Evolutionary conservation across 2,329 filamentous ascomycete species (phyloP), one percentile per base, ranked within the genome.

Genomic region (Lecanicillium sp.): DNA sequence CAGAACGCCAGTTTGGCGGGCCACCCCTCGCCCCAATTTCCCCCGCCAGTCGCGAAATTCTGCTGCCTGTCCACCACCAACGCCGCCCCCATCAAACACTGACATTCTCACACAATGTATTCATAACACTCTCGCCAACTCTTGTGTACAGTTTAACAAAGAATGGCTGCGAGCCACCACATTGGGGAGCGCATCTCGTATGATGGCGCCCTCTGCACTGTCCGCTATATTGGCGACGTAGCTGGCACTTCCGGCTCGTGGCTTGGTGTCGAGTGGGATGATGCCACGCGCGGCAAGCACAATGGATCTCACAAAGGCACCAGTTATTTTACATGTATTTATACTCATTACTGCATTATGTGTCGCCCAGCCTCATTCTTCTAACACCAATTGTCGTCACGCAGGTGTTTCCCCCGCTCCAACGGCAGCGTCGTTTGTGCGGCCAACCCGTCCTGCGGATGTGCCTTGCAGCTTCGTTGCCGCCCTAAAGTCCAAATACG

Each of bases 211-310:
- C 64, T 84, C 30, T 95, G 89, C 62, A 97, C 90, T 1, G 74
- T 97, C 42, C 81, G 87, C 44, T 97, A 89, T 56, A 64, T 85
- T 44, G 92, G 92, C 32, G 60, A 73, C 25, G 83, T 97, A 7
- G 71, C 77, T 36, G 85, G 84, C 49, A 89, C 87, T 8, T 71
- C 75, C 31, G 86, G 87, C 35, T 69, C 74, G 46, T 97, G 90
- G 89, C 73, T 97, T 25, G 92, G 92, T 33, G 87, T 97, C 34
- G 92, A 98, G 72, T 98, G 92, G 92, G 90, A 97, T 62, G 86
- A 96, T 58, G 68, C 80, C 41, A 72, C 70, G 28, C 75, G 89
- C 52, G 92, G 92, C 44, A 97, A 96, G 67, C 89, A 98, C 62
- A 77, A 90, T 53, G 92, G 92, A 43, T 79, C 82, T 44, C 80